A percentile compares a stretch with the other conserved stretches of the same genome.
These are phyloP conservation scores for Phylloporus rhodoxanthus DNA, from an alignment of 768 basidiomycete genomes.

Conservation along the genomic window DNA sequence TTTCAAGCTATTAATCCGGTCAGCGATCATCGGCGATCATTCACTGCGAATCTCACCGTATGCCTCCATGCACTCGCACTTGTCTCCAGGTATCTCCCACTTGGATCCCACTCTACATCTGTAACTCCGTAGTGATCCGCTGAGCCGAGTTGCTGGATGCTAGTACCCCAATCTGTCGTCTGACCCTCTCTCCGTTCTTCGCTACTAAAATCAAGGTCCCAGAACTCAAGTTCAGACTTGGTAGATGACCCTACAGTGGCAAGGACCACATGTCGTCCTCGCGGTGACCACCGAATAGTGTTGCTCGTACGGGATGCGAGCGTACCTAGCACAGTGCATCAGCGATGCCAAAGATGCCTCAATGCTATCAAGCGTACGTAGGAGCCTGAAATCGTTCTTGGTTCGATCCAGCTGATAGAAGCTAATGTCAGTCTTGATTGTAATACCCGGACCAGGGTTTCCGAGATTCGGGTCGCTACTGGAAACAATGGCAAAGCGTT, in stretches of 20 bases:
- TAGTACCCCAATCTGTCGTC: constrained; percentile 70
- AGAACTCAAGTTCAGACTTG: constrained; percentile 98
- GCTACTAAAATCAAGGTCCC: constrained; percentile 91
- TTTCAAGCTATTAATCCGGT: constrained; percentile 67
- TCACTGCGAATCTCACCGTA: constrained; percentile 50
- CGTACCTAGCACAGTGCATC: constrained; percentile 44
- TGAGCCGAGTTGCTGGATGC: constrained; percentile 78
- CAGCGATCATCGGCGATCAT: constrained; percentile 6
- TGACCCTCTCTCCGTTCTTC: constrained; percentile 46
- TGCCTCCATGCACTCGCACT: constrained; percentile 94
- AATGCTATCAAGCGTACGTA: constrained; percentile 49
- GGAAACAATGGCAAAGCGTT: constrained; percentile 92
- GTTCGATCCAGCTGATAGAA: constrained; percentile 91
- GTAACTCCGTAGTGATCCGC: constrained; percentile 97
- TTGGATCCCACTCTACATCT: constrained; percentile 98
- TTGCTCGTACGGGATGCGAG: constrained; percentile 83
- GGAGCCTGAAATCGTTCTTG: constrained; percentile 91
- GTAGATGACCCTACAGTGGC: constrained; percentile 92
- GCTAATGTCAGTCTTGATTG: constrained; percentile 93
- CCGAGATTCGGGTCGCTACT: constrained; percentile 91
- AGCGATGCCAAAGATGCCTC: constrained; percentile 2
- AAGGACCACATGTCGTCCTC: constrained; percentile 91
- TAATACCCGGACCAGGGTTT: constrained; percentile 82
- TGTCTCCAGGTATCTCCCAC: constrained; percentile 87
- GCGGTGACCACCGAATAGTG: constrained; percentile 93